These are phyloP conservation scores for Castanea crenata DNA, from an alignment of 306 rosid species.

Conservation along the genomic window DNA sequence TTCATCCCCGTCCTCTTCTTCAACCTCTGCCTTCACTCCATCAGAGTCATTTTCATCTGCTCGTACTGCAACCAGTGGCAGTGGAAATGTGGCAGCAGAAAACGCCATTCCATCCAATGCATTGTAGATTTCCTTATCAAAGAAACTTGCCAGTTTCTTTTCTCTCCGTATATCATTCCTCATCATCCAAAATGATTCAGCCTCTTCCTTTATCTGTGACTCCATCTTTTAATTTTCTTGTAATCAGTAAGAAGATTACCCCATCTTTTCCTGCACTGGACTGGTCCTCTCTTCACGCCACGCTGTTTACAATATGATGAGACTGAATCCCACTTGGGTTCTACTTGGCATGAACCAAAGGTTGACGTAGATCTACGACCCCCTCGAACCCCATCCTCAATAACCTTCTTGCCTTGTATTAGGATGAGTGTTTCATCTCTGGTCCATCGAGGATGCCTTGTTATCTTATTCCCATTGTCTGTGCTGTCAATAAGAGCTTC, in stretches of 20 bases:
- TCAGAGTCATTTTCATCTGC: slow-evolving; percentile 17
- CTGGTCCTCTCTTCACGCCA: slow-evolving; percentile 47
- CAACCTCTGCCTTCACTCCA: slow-evolving; percentile 11
- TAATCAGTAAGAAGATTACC: slow-evolving; percentile 48
- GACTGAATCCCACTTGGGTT: slow-evolving; percentile 48
- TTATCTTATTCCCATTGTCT: slow-evolving; percentile 27
- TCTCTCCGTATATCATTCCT: slow-evolving; percentile 40
- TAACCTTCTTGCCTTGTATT: slow-evolving; percentile 45
- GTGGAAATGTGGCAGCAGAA: slow-evolving; percentile 34
- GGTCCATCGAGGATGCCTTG: slow-evolving; percentile 56
- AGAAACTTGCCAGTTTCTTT: slow-evolving; percentile 42
- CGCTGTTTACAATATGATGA: slow-evolving; percentile 38
- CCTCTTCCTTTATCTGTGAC: slow-evolving; percentile 11
- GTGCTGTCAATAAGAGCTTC: slow-evolving; percentile 16
- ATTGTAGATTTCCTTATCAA: slow-evolving; percentile 40
- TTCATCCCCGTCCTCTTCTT: neutral
- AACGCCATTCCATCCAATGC: slow-evolving; percentile 37
- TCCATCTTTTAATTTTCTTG: slow-evolving; percentile 56
- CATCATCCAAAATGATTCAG: slow-evolving; percentile 50
- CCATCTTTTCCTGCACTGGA: slow-evolving; percentile 53
- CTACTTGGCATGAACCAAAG: slow-evolving; percentile 16
- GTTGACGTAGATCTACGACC: slow-evolving; percentile 15
- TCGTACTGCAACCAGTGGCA: slow-evolving; percentile 25
- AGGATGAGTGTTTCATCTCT: slow-evolving; percentile 45
- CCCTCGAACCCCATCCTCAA: slow-evolving; percentile 35